Conservation (phyloP, 345 rosid species). For the Dovyalis caffra region DNA sequence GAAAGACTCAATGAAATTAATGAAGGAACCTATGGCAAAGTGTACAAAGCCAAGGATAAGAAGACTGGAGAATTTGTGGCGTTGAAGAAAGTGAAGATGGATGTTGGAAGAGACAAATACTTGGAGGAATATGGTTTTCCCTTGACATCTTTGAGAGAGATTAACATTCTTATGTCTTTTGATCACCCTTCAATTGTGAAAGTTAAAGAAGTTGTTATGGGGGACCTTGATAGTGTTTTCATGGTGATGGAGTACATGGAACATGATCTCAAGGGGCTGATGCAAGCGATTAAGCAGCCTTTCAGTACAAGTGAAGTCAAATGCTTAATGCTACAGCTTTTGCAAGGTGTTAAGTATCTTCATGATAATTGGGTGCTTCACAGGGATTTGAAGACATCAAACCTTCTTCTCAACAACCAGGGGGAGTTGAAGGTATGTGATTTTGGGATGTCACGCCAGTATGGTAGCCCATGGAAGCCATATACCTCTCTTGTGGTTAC, state of each 20-base stretch:
- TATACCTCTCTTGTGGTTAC: constrained; percentile 79
- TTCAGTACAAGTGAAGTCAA: constrained; percentile 89
- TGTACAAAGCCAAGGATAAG: constrained; percentile 73
- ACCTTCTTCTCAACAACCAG: constrained; percentile 71
- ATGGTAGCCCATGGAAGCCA: constrained; percentile 83
- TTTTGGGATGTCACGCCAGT: constrained; percentile 82
- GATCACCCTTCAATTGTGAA: constrained; percentile 70
- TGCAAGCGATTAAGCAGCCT: constrained; percentile 66
- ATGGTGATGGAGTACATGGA: constrained; percentile 97
- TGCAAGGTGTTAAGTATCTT: constrained; percentile 80
- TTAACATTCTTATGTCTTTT: constrained; percentile 71
- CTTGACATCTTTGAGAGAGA: constrained; percentile 77
- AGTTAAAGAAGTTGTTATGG: constrained; percentile 84
- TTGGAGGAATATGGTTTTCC: constrained; percentile 68
- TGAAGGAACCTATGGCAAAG: constrained; percentile 91
- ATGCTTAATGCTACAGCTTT: constrained; percentile 78
- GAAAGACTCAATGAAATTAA: constrained; percentile 73
- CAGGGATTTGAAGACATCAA: constrained; percentile 86
- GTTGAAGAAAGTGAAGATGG: constrained; percentile 65
- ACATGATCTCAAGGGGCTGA: constrained; percentile 70
- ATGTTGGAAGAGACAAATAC: constrained; percentile 12
- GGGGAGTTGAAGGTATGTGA: constrained; percentile 86
- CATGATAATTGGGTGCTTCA: constrained; percentile 94
- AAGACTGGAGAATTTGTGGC: constrained; percentile 70
- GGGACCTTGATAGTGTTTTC: constrained; percentile 55